phyloP scores from a whole-genome alignment of 371 early-diverging fungal species.

The Mortierella sp. region DNA sequence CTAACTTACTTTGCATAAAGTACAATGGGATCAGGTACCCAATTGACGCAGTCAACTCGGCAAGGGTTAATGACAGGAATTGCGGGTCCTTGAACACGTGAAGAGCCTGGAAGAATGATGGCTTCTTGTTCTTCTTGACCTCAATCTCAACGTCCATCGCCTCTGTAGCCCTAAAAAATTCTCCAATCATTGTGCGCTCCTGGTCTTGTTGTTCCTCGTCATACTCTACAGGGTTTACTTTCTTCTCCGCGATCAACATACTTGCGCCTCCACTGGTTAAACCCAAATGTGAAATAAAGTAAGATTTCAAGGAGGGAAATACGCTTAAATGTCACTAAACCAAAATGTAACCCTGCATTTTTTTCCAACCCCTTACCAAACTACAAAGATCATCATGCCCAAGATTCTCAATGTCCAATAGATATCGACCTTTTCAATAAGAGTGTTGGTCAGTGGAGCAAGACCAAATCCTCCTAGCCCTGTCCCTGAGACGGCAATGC shows the following conservation, averaged over 20 bases:
- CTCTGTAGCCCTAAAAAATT: not conserved
- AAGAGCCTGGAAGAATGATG: constrained; percentile 37
- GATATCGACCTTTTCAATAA: constrained; percentile 30
- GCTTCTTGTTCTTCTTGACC: constrained; percentile 3
- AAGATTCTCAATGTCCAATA: constrained; percentile 47
- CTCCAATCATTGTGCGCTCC: not conserved
- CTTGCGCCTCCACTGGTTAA: constrained; percentile 25
- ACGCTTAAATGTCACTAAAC: not conserved
- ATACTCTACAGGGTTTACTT: not conserved
- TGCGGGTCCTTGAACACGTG: constrained; percentile 41
- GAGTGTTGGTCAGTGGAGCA: constrained; percentile 37
- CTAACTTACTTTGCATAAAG: constrained; percentile 42
- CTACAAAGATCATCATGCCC: constrained; percentile 52
- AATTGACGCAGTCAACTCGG: constrained; percentile 39
- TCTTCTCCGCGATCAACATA: constrained; percentile 30
- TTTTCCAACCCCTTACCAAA: constrained; percentile 14
- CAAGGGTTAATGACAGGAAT: constrained; percentile 38
- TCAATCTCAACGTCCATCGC: not conserved
- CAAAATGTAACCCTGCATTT: not conserved
- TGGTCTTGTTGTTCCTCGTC: constrained; percentile 2
- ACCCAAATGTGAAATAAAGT: not conserved
- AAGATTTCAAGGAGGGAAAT: not conserved
- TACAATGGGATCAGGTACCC: constrained; percentile 44
- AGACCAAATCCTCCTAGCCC: constrained; percentile 72
- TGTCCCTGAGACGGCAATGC: constrained; percentile 71